Evolutionary conservation across 306 rosid genomes (phyloP), one percentile per base, ranked within the genome.

Genomic region (Trifolium repens): DNA sequence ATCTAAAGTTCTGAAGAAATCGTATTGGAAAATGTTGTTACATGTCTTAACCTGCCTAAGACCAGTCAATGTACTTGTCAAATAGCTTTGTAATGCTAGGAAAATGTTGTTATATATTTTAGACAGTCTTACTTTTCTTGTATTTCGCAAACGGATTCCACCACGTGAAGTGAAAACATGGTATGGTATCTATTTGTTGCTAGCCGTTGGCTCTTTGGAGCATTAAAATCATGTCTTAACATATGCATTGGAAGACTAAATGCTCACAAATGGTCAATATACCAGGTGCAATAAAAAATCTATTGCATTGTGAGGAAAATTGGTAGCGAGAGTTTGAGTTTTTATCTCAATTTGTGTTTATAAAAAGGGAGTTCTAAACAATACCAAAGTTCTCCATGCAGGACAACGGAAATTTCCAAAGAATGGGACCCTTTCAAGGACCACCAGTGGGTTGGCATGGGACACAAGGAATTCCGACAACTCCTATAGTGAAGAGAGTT

Each of bases 401-500:
- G 97, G 96, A 88, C 50, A 88, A 86, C 69, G 92, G 90, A 76
- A 82, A 87, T 77, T 49, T 80, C 44, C 92, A 80, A 54, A 81
- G 92, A 79, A 80, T 88, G 87, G 82, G 86, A 43, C 85, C 92
- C 0, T 75, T 85, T 67, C 97, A 85, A 78, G 68, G 85, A 64
- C 93, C 91, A 26, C 69, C 90, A 9, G 70, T 88, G 80, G 89
- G 88, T 73, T 91, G 96, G 96, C 88, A 92, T 50, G 88, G 91
- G 71, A 75, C 83, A 50, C 96, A 87, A 79, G 98, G 94, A 81
- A 60, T 89, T 70, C 94, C 90, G 9, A 40, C 94, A 10, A 87
- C 89, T 39, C 94, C 97, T 70, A 22, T 84, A 34, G 93, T 91
- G 67, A 93, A 91, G 85, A 87, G 87, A 86, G 96, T 93, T 17